phyloP scores from a whole-genome alignment of 345 rosid genomes.

The Dovyalis caffra region DNA sequence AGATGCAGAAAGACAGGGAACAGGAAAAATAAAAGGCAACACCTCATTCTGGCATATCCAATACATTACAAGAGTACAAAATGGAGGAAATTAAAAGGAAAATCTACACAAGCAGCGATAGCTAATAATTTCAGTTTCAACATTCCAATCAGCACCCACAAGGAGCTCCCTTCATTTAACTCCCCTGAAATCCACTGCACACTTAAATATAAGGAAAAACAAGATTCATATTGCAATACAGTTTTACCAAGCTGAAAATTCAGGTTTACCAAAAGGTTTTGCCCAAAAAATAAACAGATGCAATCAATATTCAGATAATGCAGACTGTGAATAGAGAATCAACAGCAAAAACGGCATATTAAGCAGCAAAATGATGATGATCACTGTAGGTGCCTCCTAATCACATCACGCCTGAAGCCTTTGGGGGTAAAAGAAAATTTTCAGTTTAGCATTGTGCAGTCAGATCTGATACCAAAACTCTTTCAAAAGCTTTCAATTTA shows the following conservation, averaged over 20 bases:
- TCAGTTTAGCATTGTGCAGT: not conserved
- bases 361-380: not conserved
- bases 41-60: not conserved
- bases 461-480: not conserved
- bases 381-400: no score
- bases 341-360: not conserved
- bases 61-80: not conserved
- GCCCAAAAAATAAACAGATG: not conserved
- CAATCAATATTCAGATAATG: no score
- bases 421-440: not conserved
- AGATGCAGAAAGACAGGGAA: no score
- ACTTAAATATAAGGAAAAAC: not conserved
- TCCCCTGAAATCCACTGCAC: not conserved
- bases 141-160: not conserved
- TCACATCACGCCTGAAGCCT: not conserved
- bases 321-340: not conserved
- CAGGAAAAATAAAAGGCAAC: not conserved
- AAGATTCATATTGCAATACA: not conserved
- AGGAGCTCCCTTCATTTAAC: not conserved
- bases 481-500: not conserved
- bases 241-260: not conserved
- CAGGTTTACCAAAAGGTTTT: not conserved
- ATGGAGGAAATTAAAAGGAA: not conserved
- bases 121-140: not conserved
- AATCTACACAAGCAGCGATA: not conserved